A percentile compares a stretch with the other conserved stretches of the same genome.
phyloP scores from a whole-genome alignment of 129 eudicot species.

The Dittrichia graveolens region DNA sequence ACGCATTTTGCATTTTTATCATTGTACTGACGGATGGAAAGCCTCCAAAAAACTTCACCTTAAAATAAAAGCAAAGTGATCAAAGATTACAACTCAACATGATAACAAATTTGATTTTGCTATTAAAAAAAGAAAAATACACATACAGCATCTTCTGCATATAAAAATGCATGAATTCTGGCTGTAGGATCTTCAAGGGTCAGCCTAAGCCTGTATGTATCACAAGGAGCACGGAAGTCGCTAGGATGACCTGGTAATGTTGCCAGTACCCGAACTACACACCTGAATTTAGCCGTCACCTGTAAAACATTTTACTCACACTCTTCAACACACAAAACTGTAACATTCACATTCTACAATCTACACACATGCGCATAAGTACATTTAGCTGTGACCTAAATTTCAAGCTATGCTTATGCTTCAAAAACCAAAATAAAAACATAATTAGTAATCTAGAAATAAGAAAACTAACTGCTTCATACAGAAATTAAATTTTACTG shows the following conservation, averaged over 20 bases:
- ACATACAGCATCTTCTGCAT: slow-evolving; percentile 79
- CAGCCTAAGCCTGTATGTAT: slow-evolving; percentile 66
- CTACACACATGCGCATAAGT: too few relatives aligned
- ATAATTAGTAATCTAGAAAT: too few relatives aligned
- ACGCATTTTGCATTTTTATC: slow-evolving; percentile 40
- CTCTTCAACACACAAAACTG: not conserved
- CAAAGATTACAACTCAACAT: too few relatives aligned
- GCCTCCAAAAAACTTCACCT: slow-evolving; percentile 54
- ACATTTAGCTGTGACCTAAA: too few relatives aligned
- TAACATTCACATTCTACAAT: not conserved
- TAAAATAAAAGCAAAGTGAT: not conserved
- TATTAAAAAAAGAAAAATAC: too few relatives aligned
- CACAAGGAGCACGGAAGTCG: slow-evolving; percentile 60
- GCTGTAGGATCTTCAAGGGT: slow-evolving; percentile 96
- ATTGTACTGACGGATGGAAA: slow-evolving; percentile 25
- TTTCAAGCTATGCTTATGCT: too few relatives aligned
- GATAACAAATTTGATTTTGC: too few relatives aligned
- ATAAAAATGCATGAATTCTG: slow-evolving; percentile 76
- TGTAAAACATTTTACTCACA: slow-evolving; percentile 28
- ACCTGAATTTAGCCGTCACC: slow-evolving; percentile 80
- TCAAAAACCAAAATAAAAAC: too few relatives aligned
- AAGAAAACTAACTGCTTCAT: not conserved
- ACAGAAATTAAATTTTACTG: not conserved
- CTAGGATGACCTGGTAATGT: slow-evolving; percentile 63
- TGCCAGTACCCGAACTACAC: slow-evolving; percentile 76